Percentiles rank a stretch among this genome's conserved stretches.
phyloP scores from a whole-genome alignment of 2,329 filamentous ascomycete species.

The Blumeriella jaapii region DNA sequence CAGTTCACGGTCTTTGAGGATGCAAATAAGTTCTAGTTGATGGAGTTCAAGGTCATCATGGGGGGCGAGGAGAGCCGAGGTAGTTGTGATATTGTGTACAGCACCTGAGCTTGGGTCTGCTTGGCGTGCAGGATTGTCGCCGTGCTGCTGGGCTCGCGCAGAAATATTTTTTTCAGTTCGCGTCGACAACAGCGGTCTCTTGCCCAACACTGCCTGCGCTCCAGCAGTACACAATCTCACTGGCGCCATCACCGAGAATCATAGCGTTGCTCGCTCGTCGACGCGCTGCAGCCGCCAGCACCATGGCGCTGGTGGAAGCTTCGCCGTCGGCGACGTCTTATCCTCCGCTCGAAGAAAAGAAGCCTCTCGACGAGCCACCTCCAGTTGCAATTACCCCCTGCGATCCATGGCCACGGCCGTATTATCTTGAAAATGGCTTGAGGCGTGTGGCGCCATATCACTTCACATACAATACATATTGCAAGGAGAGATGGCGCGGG shows the following conservation, averaged over 20 bases:
- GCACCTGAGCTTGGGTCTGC: too few relatives aligned
- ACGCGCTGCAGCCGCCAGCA: constrained; percentile 30
- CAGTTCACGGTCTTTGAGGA: too few relatives aligned
- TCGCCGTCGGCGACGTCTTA: constrained; percentile 20
- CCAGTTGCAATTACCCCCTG: constrained; percentile 39
- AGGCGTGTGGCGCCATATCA: constrained; percentile 79
- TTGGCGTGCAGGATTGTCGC: too few relatives aligned
- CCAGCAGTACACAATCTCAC: too few relatives aligned
- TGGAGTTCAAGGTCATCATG: too few relatives aligned
- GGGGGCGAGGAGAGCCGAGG: too few relatives aligned
- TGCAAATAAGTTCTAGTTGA: too few relatives aligned
- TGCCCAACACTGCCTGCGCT: too few relatives aligned
- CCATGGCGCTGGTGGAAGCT: constrained; percentile 33
- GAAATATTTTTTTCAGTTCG: too few relatives aligned
- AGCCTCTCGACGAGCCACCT: constrained; percentile 33
- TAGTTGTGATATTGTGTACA: too few relatives aligned
- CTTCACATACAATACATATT: constrained; percentile 89
- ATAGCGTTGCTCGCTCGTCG: constrained; percentile 39
- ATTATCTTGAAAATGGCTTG: constrained; percentile 73
- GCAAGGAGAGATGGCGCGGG: constrained; percentile 87
- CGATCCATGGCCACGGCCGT: constrained; percentile 52
- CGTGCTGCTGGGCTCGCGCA: too few relatives aligned
- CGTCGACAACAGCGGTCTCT: too few relatives aligned
- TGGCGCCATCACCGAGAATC: constrained; percentile 41
- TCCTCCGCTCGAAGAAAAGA: constrained; percentile 27